Evolutionary conservation across 1,284 basidiomycete genomes (phyloP), one percentile per base, ranked within the genome.

Genomic region (Clitocybe nebularis): DNA sequence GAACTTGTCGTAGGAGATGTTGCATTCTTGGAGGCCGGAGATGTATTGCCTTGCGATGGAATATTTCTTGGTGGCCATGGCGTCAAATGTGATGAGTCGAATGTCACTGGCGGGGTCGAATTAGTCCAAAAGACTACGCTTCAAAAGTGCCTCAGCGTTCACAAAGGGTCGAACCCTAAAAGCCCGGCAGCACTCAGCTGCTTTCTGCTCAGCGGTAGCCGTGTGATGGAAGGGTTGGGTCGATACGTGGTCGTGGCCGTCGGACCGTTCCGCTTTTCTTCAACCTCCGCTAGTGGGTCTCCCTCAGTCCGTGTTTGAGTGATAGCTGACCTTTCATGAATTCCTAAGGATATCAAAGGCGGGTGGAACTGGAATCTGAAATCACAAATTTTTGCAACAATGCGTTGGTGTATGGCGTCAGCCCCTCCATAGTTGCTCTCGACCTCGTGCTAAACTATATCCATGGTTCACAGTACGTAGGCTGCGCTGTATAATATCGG

Each of bases 1-100:
- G 85, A 97, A 48, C 80, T 98, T 13, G 79, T 97, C 29, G 96
- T 98, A 24, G 95, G 95, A 36, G 95, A 99, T 57, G 76, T 99
- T 49, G 88, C 90, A 14, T 69, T 92, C 26, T 63, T 99, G 25
- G 94, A 98, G 67, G 93, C 96, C 1, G 96, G 95, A 54, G 96
- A 99, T 64, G 85, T 98, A 46, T 61, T 98, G 5, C 94, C 95
- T 34, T 94, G 92, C 63, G 96, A 99, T 59, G 95, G 95, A 49
- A 75, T 99, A 57, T 96, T 96, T 67, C 67, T 99, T 21, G 73
- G 79, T 7, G 94, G 95, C 13, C 91, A 98, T 68, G 93, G 93
- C 50, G 87, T 98, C 57, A 87, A 84, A 58, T 98, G 94, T 61
- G 96, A 99, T 62, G 96, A 98, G 66, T 93, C 91, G 23, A 91